Evolutionary conservation across 2,329 filamentous ascomycete genomes (phyloP), one percentile per base, ranked within the genome.

Genomic region (Lasiodiplodia theobromae): DNA sequence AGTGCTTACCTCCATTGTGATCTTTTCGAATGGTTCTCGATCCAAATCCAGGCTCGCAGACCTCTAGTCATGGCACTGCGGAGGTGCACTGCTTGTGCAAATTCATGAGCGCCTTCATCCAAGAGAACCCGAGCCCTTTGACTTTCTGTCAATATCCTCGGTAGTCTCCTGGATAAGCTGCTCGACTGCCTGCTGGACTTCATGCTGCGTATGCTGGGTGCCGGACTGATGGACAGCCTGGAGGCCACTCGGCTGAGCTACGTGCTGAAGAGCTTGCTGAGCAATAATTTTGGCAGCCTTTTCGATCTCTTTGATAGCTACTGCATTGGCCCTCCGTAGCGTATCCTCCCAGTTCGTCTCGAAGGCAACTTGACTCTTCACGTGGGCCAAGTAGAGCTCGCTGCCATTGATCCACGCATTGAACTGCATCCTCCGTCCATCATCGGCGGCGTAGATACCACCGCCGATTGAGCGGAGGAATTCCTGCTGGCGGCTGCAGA

Each of bases 401-500:
- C 49, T 63, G 18, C 58, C 49, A 25, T 37, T 18, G 18, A 63
- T 25, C 58, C 58, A 63, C 5, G 40, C 58, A 18, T 51, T 16
- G 8, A 63, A 63, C 58, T 63, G 58, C 21, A 14, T 3, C n/a
- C 4, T 28, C 56, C 7, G 37, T 5, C 4, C 37, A 2, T 25
- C 56, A 11, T 25, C 56, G 23, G 21, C 8, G 40, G 40, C 37
- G 18, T 51, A 63, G 7, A 49, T n/a, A 14, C 23, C 28, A 7
- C 25, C 25, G 23, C 23, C 25, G 3, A 49, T 21, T 10, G 25
- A 2, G 18, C 6, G 25, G 16, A 63, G 40, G 28, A 49, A 49
- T 4, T 47, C 58, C 38, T 63, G 58, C 25, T 63, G 58, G 25
- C 58, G 58, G 40, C 23, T n/a, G 40, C 40, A 44, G 25, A 63